Evolutionary conservation across 805 yeast species (phyloP).

Genomic region (Lipomyces lipofer): DNA sequence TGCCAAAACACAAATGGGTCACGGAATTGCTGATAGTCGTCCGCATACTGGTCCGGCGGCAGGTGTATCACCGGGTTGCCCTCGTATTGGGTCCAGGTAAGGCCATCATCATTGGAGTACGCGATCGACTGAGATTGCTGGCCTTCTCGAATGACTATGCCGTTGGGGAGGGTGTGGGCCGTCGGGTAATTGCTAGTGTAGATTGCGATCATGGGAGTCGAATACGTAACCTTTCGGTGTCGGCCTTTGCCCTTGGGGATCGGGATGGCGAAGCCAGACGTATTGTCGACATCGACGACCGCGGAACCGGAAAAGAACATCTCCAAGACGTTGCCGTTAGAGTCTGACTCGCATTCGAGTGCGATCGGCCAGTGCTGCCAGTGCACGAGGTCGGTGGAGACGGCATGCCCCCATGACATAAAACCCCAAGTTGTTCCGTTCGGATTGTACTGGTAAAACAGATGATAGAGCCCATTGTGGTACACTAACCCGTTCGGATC

Average conservation of each 20-base stretch:
- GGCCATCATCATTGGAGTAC: background rate
- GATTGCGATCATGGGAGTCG: background rate
- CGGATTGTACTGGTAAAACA: constrained; percentile 6
- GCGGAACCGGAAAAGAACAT: constrained; percentile 16
- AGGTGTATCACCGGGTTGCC: constrained; percentile 2
- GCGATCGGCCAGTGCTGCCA: constrained; percentile 2
- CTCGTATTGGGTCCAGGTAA: constrained; percentile 1
- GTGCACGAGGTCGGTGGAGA: background rate
- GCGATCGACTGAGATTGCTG: constrained; percentile 1
- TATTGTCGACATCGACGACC: constrained; percentile 44
- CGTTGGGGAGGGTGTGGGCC: background rate
- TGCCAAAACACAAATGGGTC: constrained; percentile 21
- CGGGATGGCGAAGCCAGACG: constrained; percentile 38
- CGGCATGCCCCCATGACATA: constrained; percentile 9
- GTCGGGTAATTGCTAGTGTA: background rate
- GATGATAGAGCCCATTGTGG: constrained; percentile 2
- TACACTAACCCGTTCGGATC: constrained; percentile 5
- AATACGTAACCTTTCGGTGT: background rate
- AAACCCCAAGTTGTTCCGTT: background rate
- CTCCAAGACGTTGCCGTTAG: background rate
- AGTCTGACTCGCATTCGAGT: background rate
- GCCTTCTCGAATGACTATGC: background rate
- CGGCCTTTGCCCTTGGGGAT: background rate
- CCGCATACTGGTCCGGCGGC: constrained; percentile 6
- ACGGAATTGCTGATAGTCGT: constrained; percentile 16